Base-by-base conservation (phyloP, 352 stramenopile species). In the Phytophthora foliorum region DNA sequence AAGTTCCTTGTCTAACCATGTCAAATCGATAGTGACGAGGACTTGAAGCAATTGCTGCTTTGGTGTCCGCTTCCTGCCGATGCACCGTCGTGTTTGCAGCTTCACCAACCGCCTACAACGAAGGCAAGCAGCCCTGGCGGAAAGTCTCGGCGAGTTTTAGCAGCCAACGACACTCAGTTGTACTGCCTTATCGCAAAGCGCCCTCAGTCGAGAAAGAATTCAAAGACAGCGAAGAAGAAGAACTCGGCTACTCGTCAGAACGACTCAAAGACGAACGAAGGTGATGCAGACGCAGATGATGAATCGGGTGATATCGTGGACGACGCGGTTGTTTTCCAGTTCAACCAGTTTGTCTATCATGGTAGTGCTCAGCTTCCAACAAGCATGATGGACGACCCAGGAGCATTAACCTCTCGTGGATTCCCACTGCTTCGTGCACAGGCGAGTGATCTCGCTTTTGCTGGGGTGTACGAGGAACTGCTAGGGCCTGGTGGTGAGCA, bases 271-370 rank as follows among this genome's bases (percentile, higher is more conserved):
- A 34, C 44, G 24, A 36, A 13, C 14, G 49, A 74, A 3, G 62
- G 62, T 14, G 68, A 82, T 3, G 63, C 64, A 22, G 69, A 75
- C 10, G 58, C 61, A 5, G 58, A 75, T n/a, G 56, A 65, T 56
- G 63, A 73, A n/a, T 65, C 66, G 24, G 66, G 59, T 1, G 66
- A 67, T 24, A 6, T 78, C 17, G 46, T 75, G 4, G 57, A 72
- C 8, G 68, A 78, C 16, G 64, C 70, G 14, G 84, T 89, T 0
- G 70, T 92, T 1, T 92, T 92, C 57, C 80, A 88, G 48, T 89
- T 92, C 68, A 86, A 89, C 50, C 57, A 89, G 57, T 90, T 79
- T 60, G 62, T 87, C 2, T 92, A 92, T 42, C 63, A 77, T 10
- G 81, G 84, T 3, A 69, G 55, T 6, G 56, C 77, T 14, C 58